Percentiles rank a stretch among this genome's conserved stretches.
These are phyloP conservation scores for Daedaleopsis nitida DNA, from an alignment of 768 basidiomycete species.

Conservation along the genomic window DNA sequence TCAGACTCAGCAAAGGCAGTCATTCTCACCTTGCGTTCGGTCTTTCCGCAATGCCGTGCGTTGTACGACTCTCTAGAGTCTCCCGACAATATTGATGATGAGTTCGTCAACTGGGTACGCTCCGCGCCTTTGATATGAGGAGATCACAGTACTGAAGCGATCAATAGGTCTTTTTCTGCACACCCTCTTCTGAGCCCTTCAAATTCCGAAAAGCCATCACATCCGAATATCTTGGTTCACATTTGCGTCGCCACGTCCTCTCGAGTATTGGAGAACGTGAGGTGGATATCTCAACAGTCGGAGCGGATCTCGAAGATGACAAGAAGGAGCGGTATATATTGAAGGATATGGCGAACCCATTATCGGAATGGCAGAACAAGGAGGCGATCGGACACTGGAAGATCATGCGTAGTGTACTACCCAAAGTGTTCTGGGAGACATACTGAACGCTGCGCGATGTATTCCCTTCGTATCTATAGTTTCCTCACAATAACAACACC, in stretches of 20 bases:
- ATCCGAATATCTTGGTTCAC: conserved; percentile 70
- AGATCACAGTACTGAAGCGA: not conserved
- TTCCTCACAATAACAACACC: not conserved
- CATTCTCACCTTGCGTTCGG: conserved; percentile 64
- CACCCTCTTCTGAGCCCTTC: conserved; percentile 51
- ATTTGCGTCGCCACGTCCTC: conserved; percentile 64
- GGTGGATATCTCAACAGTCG: conserved; percentile 41
- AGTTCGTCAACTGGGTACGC: conserved; percentile 78
- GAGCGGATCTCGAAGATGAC: conserved; percentile 29
- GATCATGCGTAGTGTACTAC: conserved; percentile 80
- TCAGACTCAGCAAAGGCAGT: conserved; percentile 68
- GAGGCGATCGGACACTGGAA: conserved; percentile 77
- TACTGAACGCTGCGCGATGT: conserved; percentile 42
- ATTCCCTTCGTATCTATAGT: not conserved
- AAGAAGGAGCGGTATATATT: conserved; percentile 52
- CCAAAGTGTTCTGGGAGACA: conserved; percentile 75
- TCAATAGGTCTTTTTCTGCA: conserved; percentile 81
- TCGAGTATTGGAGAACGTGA: conserved; percentile 54
- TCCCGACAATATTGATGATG: conserved; percentile 37
- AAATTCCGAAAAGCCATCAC: conserved; percentile 56
- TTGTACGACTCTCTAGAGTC: conserved; percentile 70
- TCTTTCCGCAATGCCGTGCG: conserved; percentile 79
- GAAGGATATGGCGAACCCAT: conserved; percentile 60
- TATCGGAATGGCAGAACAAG: conserved; percentile 66
- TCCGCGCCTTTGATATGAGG: conserved; percentile 2